Evolutionary conservation across 306 rosid genomes (phyloP), one percentile per base, ranked within the genome.

Genomic region (Pueraria montana): DNA sequence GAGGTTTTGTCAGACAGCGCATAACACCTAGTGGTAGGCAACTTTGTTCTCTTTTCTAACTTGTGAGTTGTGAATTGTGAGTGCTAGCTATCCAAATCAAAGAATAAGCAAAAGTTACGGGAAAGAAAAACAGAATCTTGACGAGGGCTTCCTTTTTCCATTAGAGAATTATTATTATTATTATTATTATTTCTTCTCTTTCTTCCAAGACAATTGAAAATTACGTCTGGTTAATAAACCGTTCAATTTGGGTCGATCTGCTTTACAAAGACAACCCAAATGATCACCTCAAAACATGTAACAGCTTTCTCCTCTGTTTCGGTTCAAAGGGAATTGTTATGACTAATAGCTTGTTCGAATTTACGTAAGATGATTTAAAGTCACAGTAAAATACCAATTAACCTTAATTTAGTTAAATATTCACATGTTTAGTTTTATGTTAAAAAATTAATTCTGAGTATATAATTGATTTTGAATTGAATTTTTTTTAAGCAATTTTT

Each of bases 21-120:
- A 84, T 84, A 89, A 85, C 87, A 86, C 91, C 86, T 81, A 80
- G 89, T 87, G 93, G 89, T 77, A 82, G 91, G 89, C 97, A 84
- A 80, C 90, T 83, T 79, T 73, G 45, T 62, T 83, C 68, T 82
- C 76, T 88, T 89, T 90, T 80, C 84, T 80, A 58, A 66, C 75
- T 78, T 78, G 71, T 85, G 58, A 87, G 86, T 89, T n/a, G n/a
- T n/a, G n/a, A n/a, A n/a, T n/a, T n/a, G n/a, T n/a, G n/a, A n/a
- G n/a, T n/a, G n/a, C n/a, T n/a, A n/a, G 94, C 89, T 76, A 69
- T 83, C 88, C 73, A 66, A 40, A 78, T 32, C 83, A 91, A 83
- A 84, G 82, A 87, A 83, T 77, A 42, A 73, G 23, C 46, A 18
- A 55, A 85, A 79, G 84, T 66, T 72, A 68, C 10, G 73, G 77